A percentile compares a stretch with the other conserved stretches of the same genome.
These are phyloP conservation scores for Paspalum notatum DNA, from an alignment of 176 grass and related monocot species.

Conservation along the genomic window DNA sequence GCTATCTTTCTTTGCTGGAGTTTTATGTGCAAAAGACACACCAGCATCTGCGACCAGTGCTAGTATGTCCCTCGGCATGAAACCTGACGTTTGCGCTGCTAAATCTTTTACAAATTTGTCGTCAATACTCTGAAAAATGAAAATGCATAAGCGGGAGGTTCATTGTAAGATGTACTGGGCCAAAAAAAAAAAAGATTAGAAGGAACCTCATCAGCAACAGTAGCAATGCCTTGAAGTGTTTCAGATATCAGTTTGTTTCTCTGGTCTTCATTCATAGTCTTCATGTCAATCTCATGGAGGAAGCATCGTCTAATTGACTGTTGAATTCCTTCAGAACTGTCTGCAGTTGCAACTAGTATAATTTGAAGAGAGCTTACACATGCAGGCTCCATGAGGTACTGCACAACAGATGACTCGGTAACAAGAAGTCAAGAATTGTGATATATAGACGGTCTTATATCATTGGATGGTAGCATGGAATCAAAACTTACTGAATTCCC, in stretches of 20 bases:
- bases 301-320: slow-evolving; percentile 83
- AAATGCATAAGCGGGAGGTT: slow-evolving; percentile 23
- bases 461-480: not conserved
- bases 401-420: slow-evolving; percentile 28
- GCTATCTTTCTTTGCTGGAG: slow-evolving; percentile 1
- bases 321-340: slow-evolving; percentile 79
- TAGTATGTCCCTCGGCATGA: slow-evolving; percentile 88
- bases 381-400: slow-evolving; percentile 79
- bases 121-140: slow-evolving; percentile 66
- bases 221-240: slow-evolving; percentile 54
- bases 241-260: slow-evolving; percentile 76
- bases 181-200: slow-evolving; percentile 32
- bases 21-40: slow-evolving; percentile 65
- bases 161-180: not conserved
- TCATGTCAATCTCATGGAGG: slow-evolving; percentile 91
- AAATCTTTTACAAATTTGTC: slow-evolving; percentile 81
- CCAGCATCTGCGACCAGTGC: slow-evolving; percentile 81
- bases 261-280: slow-evolving; percentile 76
- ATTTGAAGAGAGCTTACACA: slow-evolving; percentile 60
- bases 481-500: slow-evolving; percentile 58
- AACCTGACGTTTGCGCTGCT: slow-evolving; percentile 77
- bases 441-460: slow-evolving; percentile 12
- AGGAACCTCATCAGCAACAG: slow-evolving; percentile 60
- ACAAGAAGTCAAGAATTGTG: slow-evolving; percentile 45
- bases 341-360: slow-evolving; percentile 84